phyloP scores from a whole-genome alignment of 2,329 filamentous ascomycete species.

The Pyrenophora teres region DNA sequence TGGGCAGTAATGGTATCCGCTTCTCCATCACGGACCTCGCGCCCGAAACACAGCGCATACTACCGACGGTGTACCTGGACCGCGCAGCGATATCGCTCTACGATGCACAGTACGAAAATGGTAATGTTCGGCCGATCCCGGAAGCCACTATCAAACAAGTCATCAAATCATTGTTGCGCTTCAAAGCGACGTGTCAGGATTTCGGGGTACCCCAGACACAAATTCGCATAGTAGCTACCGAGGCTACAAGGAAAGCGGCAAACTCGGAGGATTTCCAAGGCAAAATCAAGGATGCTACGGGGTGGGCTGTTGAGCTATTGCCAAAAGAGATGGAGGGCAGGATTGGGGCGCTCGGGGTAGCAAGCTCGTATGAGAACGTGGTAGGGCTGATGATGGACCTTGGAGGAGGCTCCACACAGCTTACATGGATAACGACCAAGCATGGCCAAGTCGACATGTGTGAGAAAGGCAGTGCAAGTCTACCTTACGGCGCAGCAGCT shows the following conservation, averaged over 20 bases:
- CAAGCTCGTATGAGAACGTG: constrained; percentile 72
- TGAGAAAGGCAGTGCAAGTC: constrained; percentile 61
- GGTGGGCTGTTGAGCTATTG: constrained; percentile 72
- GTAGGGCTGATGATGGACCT: constrained; percentile 84
- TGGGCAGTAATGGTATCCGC: constrained; percentile 79
- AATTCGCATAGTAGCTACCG: constrained; percentile 80
- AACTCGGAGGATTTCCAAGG: constrained; percentile 73
- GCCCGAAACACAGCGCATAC: constrained; percentile 70
- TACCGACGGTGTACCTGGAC: constrained; percentile 77
- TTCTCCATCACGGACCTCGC: constrained; percentile 87
- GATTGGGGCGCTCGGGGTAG: constrained; percentile 81
- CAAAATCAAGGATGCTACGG: constrained; percentile 66
- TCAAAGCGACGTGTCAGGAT: constrained; percentile 70
- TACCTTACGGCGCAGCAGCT: constrained; percentile 73
- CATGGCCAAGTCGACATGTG: constrained; percentile 51
- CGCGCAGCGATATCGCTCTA: constrained; percentile 84
- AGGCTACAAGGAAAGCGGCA: constrained; percentile 80
- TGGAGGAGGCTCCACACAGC: constrained; percentile 74
- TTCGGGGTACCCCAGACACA: constrained; percentile 69
- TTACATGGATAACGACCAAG: constrained; percentile 65
- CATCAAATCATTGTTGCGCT: constrained; percentile 68
- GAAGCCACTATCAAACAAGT: constrained; percentile 67
- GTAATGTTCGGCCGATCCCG: constrained; percentile 58
- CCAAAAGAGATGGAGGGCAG: constrained; percentile 80
- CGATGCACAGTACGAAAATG: constrained; percentile 67